Base-by-base conservation (phyloP, 768 basidiomycete species). In the Gloeostereum incarnatum region DNA sequence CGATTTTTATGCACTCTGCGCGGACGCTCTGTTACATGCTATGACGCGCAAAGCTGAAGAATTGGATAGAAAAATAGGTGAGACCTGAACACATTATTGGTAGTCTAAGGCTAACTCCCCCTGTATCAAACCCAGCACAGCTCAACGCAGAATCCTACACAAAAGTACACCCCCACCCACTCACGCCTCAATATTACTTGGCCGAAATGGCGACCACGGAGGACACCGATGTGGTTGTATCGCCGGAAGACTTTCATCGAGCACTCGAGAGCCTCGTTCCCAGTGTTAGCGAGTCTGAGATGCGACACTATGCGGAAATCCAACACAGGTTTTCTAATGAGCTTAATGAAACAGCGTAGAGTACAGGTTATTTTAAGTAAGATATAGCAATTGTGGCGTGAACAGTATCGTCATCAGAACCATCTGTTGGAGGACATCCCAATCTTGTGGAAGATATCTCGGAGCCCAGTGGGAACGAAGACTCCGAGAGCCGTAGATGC, bases 1-100 rank as follows among this genome's bases (percentile, higher is more conserved):
- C 29, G 96, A 99, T 56, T 92, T 98, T 45, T 98, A 99, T 63
- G 96, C 96, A 0, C 65, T 99, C 6, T 98, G 96, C 57, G 86
- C 91, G 4, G 94, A 99, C 58, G 93, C 96, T 1, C 78, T 99
- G 72, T 68, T 99, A 40, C 86, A 87, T 55, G 90, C 96, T 7
- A 94, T 99, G 81, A 80, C 89, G 16, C 66, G 86, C 25, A 90
- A 83, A 47, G 93, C 96, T 0, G 71, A 75, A 43, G 73, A 71
- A 35, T 62, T 98, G 10, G 94, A 98, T 43, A 54, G 51, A 5
- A 79, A 73, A 48, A 82, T 98, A 34, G 75, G 84, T 81, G 49
- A 35, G 70, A 42, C 9, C 30, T n/a, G n/a, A n/a, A n/a, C n/a
- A n/a, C n/a, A n/a, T n/a, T 20, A 13, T 16, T 40, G 6, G 6